Evolutionary conservation across 306 rosid species (phyloP).

Genomic region (Dalbergia oliveri): DNA sequence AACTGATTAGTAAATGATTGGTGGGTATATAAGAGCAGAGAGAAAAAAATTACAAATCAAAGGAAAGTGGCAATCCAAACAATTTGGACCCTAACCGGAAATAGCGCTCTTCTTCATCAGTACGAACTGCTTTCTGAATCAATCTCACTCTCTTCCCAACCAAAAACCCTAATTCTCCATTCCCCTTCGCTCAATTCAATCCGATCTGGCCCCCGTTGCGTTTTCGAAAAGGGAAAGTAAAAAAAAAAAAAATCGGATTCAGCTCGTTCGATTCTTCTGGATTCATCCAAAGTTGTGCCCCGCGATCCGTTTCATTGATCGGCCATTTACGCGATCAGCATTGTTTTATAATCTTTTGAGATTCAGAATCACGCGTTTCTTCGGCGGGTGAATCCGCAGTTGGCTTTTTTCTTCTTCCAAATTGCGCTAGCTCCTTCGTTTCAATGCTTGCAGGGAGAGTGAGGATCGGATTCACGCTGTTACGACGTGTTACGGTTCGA

Average conservation of each 20-base stretch:
- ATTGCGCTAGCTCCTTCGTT: constrained; percentile 37
- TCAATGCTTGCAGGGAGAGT: constrained; percentile 60
- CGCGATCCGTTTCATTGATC: constrained; percentile 53
- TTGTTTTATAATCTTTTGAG: constrained; percentile 32
- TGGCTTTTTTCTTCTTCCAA: not conserved
- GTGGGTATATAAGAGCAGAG: constrained; percentile 31
- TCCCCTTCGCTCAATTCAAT: constrained; percentile 37
- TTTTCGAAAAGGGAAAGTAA: not conserved
- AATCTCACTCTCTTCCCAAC: constrained; percentile 58
- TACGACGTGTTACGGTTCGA: constrained; percentile 57
- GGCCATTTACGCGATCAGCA: constrained; percentile 36
- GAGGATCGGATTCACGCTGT: constrained; percentile 53
- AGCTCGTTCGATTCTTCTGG: not conserved
- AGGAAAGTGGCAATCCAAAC: constrained; percentile 53
- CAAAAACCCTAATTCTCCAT: constrained; percentile 69
- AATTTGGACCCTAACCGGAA: constrained; percentile 59
- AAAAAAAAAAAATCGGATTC: not conserved
- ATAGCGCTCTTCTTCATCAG: constrained; percentile 51
- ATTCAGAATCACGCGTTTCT: constrained; percentile 43
- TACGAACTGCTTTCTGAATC: constrained; percentile 56
- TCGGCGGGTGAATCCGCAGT: constrained; percentile 33
- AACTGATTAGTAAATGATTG: constrained; percentile 37
- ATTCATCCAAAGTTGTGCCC: constrained; percentile 50
- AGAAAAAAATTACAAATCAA: constrained; percentile 18
- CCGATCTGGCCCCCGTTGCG: constrained; percentile 55